phyloP scores from a whole-genome alignment of 768 basidiomycete genomes.

The Neoboletus brunneissimus region DNA sequence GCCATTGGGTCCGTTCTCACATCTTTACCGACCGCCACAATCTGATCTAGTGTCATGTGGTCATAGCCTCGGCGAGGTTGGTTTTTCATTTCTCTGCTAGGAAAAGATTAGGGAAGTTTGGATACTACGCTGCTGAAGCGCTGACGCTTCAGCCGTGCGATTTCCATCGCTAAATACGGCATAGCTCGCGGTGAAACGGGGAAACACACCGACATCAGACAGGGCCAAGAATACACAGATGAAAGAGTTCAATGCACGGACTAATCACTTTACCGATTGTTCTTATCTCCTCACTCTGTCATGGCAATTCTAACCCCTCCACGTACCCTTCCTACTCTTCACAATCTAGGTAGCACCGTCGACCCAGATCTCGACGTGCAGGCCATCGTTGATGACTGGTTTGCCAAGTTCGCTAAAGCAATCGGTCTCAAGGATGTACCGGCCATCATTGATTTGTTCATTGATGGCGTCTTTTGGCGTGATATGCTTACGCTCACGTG shows the following conservation, averaged over 20 bases:
- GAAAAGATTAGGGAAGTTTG: no score
- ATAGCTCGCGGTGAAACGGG: neutral
- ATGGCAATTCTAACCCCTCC: constrained; percentile 7
- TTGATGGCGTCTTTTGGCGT: constrained; percentile 49
- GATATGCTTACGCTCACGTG: constrained; percentile 63
- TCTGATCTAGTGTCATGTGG: neutral
- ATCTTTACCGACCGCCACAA: neutral
- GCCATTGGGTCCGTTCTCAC: neutral
- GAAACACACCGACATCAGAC: neutral
- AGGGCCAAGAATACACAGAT: neutral
- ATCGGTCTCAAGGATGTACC: constrained; percentile 35
- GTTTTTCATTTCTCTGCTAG: neutral
- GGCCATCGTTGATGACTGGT: constrained; percentile 40
- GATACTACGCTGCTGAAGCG: no score
- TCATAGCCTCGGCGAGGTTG: neutral
- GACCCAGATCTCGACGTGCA: constrained; percentile 36
- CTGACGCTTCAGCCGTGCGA: no score
- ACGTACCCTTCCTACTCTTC: constrained; percentile 24
- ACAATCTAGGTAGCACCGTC: constrained; percentile 20
- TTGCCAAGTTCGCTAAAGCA: constrained; percentile 36
- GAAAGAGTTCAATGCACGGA: neutral
- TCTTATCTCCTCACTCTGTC: neutral
- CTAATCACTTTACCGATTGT: neutral
- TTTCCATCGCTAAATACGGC: neutral
- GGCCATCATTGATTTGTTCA: constrained; percentile 33